A percentile compares a stretch with the other conserved stretches of the same genome.
These are phyloP conservation scores for Calonectria naviculata DNA, from an alignment of 2,329 filamentous ascomycete species.

Conservation along the genomic window DNA sequence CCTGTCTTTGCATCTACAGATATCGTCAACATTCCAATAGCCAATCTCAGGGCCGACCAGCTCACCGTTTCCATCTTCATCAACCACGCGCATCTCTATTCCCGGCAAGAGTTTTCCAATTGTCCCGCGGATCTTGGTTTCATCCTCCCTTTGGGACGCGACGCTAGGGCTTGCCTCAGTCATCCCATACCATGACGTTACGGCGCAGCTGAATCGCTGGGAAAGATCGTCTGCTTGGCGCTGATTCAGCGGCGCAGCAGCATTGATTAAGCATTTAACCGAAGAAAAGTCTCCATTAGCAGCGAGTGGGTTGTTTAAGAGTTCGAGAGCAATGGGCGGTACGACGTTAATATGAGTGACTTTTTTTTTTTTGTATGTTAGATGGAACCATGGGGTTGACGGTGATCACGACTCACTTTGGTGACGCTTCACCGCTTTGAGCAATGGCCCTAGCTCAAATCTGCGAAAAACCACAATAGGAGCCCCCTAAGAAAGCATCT, in stretches of 20 bases:
- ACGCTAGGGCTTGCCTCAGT: constrained; percentile 15
- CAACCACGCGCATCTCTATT: constrained; percentile 13
- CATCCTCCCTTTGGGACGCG: constrained; percentile 11
- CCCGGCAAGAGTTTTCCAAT: constrained; percentile 9
- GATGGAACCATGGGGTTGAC: background rate
- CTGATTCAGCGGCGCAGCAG: constrained; percentile 13
- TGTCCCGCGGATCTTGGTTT: background rate
- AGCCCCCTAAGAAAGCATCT: background rate
- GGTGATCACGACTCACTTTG: background rate
- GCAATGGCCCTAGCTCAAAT: constrained; percentile 5
- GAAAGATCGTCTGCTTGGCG: constrained; percentile 9
- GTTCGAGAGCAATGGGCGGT: constrained; percentile 8
- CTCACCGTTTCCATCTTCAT: background rate
- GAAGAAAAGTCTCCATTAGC: constrained; percentile 7
- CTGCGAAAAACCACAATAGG: constrained; percentile 8
- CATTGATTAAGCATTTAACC: constrained; percentile 7
- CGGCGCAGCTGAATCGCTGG: background rate
- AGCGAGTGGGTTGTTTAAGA: background rate
- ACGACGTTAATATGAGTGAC: constrained; percentile 17
- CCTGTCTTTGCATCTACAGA: background rate
- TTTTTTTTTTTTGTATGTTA: background rate
- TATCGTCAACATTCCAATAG: background rate
- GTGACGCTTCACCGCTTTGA: constrained; percentile 3
- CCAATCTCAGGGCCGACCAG: too few relatives aligned
- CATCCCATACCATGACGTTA: constrained; percentile 15